These are phyloP conservation scores for Trichaptum fuscoviolaceum DNA, from an alignment of 768 basidiomycete species.

Conservation along the genomic window DNA sequence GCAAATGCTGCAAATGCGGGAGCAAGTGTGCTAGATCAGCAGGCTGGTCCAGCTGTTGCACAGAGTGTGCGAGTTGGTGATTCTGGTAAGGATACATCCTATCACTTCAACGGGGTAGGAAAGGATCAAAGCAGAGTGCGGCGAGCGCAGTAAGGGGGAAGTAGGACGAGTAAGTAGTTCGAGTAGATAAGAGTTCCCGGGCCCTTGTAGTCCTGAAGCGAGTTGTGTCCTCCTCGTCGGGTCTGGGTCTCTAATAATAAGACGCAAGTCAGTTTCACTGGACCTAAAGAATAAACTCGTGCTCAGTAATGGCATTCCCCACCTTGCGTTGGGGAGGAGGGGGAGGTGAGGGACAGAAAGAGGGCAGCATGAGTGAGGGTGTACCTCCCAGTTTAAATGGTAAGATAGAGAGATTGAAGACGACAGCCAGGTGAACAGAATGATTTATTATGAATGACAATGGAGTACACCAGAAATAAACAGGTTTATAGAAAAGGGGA, in stretches of 20 bases:
- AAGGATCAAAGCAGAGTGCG: neutral
- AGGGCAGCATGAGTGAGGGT: neutral
- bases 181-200: neutral
- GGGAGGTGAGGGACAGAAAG: neutral
- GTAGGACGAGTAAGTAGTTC: neutral
- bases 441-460: neutral
- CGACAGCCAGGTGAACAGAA: neutral
- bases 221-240: neutral
- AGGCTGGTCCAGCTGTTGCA: neutral
- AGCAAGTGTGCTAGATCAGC: neutral
- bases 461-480: neutral
- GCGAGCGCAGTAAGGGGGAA: neutral
- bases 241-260: neutral
- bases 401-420: neutral
- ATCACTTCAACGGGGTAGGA: neutral
- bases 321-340: neutral
- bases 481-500: neutral
- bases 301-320: neutral
- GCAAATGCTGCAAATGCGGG: neutral
- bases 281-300: neutral
- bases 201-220: neutral
- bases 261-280: neutral
- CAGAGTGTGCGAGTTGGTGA: neutral
- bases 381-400: neutral
- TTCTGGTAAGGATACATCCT: neutral